phyloP scores from a whole-genome alignment of 2,329 filamentous ascomycete species.

The Colletotrichum lindemuthianum region DNA sequence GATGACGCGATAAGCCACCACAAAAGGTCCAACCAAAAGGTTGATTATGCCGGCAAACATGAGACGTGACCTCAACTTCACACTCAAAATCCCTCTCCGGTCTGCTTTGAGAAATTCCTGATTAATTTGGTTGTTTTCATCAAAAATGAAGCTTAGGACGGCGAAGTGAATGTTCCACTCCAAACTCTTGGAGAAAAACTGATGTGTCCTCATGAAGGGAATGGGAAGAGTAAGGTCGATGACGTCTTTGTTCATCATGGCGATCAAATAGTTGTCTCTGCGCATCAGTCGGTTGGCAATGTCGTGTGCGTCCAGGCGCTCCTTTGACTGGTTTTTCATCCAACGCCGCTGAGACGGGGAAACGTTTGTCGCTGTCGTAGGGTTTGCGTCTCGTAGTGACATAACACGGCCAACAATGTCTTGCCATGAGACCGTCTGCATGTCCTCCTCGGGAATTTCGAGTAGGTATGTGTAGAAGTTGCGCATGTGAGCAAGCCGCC shows the following conservation, averaged over 20 bases:
- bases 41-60: slow-evolving; percentile 87
- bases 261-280: slow-evolving; percentile 95
- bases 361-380: slow-evolving; percentile 75
- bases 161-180: slow-evolving; percentile 93
- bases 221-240: slow-evolving; percentile 87
- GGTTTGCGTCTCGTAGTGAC: slow-evolving; percentile 83
- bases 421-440: slow-evolving; percentile 95
- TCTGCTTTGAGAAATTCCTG: slow-evolving; percentile 87
- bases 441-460: slow-evolving; percentile 83
- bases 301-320: slow-evolving; percentile 93
- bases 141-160: slow-evolving; percentile 94
- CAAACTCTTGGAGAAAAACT: slow-evolving; percentile 88
- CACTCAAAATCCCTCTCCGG: slow-evolving; percentile 80
- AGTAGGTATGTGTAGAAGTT: slow-evolving; percentile 88
- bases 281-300: slow-evolving; percentile 98
- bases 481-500: slow-evolving; percentile 79
- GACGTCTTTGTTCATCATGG: slow-evolving; percentile 96
- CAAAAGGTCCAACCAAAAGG: slow-evolving; percentile 85
- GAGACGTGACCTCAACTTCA: slow-evolving; percentile 80
- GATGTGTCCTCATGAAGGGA: slow-evolving; percentile 81
- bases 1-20: slow-evolving; percentile 86
- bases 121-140: slow-evolving; percentile 86
- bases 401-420: slow-evolving; percentile 88
- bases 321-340: slow-evolving; percentile 87
- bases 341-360: slow-evolving; percentile 62